A percentile compares a stretch with the other conserved stretches of the same genome.
Evolutionary conservation across 257 asterid genomes (phyloP).

Genomic region (Solanum dulcamara): DNA sequence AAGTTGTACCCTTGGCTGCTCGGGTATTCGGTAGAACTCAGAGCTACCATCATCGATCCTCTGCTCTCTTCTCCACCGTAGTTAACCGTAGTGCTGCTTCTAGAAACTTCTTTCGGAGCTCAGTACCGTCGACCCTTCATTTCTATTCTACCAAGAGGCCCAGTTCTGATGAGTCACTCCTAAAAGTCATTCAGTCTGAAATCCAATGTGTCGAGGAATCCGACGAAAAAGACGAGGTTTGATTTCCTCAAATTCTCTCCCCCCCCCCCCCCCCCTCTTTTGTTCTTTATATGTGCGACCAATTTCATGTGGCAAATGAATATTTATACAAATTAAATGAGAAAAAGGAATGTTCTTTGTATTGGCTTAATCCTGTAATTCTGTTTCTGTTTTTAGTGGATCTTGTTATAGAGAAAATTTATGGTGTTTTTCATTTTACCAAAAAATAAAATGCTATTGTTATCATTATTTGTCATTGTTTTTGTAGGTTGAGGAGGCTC

Average conservation of each 20-base stretch:
- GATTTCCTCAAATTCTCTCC: neutral
- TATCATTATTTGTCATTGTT: neutral
- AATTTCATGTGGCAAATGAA: neutral
- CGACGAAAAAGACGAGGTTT: neutral
- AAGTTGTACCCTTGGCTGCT: constrained; percentile 35
- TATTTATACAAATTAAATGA: neutral
- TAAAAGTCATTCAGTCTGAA: constrained; percentile 42
- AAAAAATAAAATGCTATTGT: neutral
- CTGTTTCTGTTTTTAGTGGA: neutral
- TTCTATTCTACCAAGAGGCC: constrained; percentile 28
- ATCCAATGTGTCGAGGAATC: constrained; percentile 39
- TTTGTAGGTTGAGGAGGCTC: constrained; percentile 39
- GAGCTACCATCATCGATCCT: constrained; percentile 23
- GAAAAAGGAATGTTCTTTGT: neutral
- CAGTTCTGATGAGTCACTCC: constrained; percentile 41
- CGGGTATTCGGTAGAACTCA: constrained; percentile 32
- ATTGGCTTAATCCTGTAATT: neutral
- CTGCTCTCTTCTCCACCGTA: constrained; percentile 32
- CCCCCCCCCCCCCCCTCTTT: too few species aligned
- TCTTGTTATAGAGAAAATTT: neutral
- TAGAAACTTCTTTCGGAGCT: constrained; percentile 10
- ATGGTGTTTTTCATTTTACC: neutral
- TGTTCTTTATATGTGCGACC: neutral
- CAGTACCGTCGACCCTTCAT: constrained; percentile 31
- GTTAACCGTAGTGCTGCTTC: constrained; percentile 6